These are phyloP conservation scores for Paspalum notatum DNA, from an alignment of 176 grass and related monocot genomes.

Conservation along the genomic window DNA sequence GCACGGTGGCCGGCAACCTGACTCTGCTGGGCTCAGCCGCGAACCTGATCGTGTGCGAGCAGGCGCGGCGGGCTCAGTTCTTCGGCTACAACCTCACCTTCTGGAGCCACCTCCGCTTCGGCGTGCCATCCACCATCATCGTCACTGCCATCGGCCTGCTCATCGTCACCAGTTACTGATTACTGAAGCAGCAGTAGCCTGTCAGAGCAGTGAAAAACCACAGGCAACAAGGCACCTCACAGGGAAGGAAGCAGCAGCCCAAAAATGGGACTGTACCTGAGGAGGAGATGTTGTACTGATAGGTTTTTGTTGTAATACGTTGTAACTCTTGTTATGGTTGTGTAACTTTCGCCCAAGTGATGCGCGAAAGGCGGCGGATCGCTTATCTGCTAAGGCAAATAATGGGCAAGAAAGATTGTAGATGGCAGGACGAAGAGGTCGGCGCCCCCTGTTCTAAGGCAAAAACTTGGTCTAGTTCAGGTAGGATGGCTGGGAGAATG, in stretches of 20 bases:
- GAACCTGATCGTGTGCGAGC: constrained; percentile 96
- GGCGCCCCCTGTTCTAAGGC: constrained; percentile 5
- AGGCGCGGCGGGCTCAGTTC: constrained; percentile 73
- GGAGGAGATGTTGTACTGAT: constrained; percentile 7
- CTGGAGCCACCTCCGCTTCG: constrained; percentile 89
- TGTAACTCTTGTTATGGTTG: constrained; percentile 36
- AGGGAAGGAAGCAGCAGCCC: constrained; percentile 8
- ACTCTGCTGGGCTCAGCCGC: constrained; percentile 91
- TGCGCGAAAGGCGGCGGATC: background rate
- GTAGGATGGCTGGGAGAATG: background rate
- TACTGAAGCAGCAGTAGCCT: constrained; percentile 30
- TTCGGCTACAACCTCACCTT: constrained; percentile 90
- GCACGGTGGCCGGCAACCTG: constrained; percentile 91
- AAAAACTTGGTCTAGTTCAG: constrained; percentile 19
- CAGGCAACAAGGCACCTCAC: constrained; percentile 7
- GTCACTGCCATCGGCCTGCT: constrained; percentile 74
- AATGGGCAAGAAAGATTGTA: constrained; percentile 32
- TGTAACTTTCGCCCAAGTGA: constrained; percentile 23
- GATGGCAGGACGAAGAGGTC: constrained; percentile 6
- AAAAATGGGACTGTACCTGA: background rate
- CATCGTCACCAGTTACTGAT: constrained; percentile 62
- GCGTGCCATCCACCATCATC: constrained; percentile 78
- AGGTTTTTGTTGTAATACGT: constrained; percentile 12
- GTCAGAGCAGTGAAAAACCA: background rate
- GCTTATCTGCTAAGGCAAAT: constrained; percentile 41